Percentiles rank a stretch among this genome's conserved stretches.
phyloP scores from a whole-genome alignment of 1,284 basidiomycete genomes.

The Ustilago lituana region DNA sequence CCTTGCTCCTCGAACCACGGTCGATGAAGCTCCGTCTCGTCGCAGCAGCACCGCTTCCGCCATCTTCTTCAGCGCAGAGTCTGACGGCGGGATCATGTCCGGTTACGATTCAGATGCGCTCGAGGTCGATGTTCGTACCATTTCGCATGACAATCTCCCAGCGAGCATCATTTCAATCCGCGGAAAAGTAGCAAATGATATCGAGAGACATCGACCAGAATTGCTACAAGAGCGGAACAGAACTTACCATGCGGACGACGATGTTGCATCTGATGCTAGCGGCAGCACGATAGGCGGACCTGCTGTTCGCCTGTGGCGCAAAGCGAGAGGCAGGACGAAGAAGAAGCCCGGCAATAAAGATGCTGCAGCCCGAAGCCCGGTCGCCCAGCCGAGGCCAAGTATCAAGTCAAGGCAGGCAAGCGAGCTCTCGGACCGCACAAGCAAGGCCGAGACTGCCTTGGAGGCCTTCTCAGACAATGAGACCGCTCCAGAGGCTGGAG shows the following conservation, averaged over 20 bases:
- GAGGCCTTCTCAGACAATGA: conserved; percentile 24
- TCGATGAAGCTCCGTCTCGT: conserved; percentile 11
- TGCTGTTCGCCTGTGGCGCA: conserved; percentile 48
- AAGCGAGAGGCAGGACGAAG: conserved; percentile 43
- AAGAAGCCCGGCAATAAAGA: conserved; percentile 12
- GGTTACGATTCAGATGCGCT: conserved; percentile 34
- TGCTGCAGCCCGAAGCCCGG: neutral
- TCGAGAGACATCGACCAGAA: conserved; percentile 50
- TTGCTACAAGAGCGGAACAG: too few relatives aligned
- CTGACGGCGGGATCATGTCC: conserved; percentile 27
- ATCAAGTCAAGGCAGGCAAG: conserved; percentile 14
- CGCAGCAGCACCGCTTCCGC: conserved; percentile 37
- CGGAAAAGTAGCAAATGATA: neutral
- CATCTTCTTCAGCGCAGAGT: conserved; percentile 47
- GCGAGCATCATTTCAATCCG: conserved; percentile 22
- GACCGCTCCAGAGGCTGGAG: neutral
- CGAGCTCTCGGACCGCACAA: conserved; percentile 29
- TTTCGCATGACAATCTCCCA: conserved; percentile 16
- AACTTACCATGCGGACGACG: conserved; percentile 27
- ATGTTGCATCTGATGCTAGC: conserved; percentile 34
- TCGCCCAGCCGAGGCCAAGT: neutral
- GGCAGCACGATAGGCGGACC: conserved; percentile 55
- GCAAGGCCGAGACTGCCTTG: conserved; percentile 39
- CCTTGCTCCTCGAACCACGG: neutral
- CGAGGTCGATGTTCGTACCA: conserved; percentile 15